Percentiles rank a stretch among this genome's conserved stretches.
Conservation (phyloP, 345 rosid genomes). For the Aquilaria yunnanensis region DNA sequence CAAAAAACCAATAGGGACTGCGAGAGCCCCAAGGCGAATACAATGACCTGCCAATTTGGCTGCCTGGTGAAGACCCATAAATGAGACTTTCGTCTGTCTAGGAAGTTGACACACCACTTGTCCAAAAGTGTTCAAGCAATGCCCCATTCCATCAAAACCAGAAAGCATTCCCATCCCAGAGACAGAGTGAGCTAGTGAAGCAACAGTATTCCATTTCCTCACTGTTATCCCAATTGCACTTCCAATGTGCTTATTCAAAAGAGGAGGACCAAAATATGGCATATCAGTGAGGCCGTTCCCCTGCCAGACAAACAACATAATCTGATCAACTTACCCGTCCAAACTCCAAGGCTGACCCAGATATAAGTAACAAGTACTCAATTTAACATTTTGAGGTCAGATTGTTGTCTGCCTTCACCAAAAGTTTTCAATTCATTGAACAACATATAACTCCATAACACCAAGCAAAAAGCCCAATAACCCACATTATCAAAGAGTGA, state of each 20-base stretch:
- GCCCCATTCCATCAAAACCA: conserved; percentile 20
- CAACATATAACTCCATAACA: too few species aligned
- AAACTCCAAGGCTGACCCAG: conserved; percentile 1
- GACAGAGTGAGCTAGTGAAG: conserved; percentile 62
- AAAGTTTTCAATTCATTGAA: too few species aligned
- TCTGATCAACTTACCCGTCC: conserved; percentile 4
- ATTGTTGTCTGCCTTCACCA: too few species aligned
- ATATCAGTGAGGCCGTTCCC: conserved; percentile 52
- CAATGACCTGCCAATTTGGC: conserved; percentile 23
- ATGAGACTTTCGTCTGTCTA: conserved; percentile 45
- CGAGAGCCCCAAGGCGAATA: conserved; percentile 38
- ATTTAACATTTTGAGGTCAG: neutral
- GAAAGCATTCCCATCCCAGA: conserved; percentile 31
- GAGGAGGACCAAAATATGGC: conserved; percentile 62
- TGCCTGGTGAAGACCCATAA: conserved; percentile 50
- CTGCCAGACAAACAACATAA: conserved; percentile 27
- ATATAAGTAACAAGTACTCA: neutral
- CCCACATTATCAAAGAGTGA: neutral
- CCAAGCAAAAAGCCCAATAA: neutral
- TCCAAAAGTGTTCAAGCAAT: conserved; percentile 58
- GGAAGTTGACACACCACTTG: conserved; percentile 61
- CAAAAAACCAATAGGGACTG: conserved; percentile 42
- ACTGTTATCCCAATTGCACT: conserved; percentile 52
- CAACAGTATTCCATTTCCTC: conserved; percentile 52
- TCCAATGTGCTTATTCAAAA: conserved; percentile 51